Conservation (phyloP, 192 early-diverging fungal species). For the Mortierella claussenii region DNA sequence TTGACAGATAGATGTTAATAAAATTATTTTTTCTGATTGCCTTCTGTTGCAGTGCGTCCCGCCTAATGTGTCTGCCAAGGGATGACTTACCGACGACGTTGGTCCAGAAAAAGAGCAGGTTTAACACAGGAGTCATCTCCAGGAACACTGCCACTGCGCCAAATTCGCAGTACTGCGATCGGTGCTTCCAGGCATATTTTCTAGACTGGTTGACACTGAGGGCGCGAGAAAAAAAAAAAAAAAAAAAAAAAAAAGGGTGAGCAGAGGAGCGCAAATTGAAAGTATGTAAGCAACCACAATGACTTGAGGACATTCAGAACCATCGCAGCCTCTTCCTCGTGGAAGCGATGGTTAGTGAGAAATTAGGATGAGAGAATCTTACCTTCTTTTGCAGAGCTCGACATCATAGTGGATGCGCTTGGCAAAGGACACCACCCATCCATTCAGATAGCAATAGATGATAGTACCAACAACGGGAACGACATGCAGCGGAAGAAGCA, state of each 20-base stretch:
- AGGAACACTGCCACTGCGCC: constrained; percentile 66
- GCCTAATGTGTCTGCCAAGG: too few species aligned
- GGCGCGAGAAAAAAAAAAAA: not conserved
- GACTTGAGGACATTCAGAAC: too few species aligned
- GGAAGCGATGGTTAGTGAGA: too few species aligned
- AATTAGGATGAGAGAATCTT: not conserved
- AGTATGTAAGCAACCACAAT: too few species aligned
- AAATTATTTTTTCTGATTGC: not conserved
- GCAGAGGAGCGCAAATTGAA: not conserved
- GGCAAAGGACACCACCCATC: constrained; percentile 62
- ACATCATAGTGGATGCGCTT: constrained; percentile 63
- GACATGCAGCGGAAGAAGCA: constrained; percentile 69
- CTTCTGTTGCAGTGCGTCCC: not conserved
- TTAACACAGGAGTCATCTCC: constrained; percentile 70
- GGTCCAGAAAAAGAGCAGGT: constrained; percentile 75
- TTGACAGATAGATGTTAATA: not conserved
- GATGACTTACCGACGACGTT: constrained; percentile 69
- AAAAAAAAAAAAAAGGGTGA: not conserved
- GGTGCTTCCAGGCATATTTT: constrained; percentile 58
- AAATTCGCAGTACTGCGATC: constrained; percentile 52
- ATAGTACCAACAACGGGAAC: constrained; percentile 67
- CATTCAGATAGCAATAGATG: constrained; percentile 66
- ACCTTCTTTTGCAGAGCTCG: constrained; percentile 57
- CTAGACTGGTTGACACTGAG: constrained; percentile 55
- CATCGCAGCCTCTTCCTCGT: too few species aligned